Evolutionary conservation across 106 monocot genomes (phyloP).

Genomic region (Amphibolis antarctica): DNA sequence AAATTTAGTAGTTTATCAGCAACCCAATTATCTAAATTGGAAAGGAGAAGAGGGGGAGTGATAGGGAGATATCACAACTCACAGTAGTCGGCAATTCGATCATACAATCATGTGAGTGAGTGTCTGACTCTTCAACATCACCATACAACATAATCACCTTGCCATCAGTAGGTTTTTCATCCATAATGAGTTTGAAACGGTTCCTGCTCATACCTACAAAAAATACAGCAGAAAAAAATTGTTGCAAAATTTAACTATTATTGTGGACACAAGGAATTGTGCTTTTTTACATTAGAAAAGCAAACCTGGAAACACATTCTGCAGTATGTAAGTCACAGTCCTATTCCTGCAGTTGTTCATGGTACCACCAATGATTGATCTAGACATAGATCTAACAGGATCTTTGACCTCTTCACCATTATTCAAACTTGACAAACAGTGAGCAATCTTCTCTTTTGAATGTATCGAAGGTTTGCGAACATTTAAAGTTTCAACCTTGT

Average conservation of each 20-base stretch:
- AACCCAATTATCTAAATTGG: neutral
- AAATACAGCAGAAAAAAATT: neutral
- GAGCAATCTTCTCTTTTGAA: slow-evolving; percentile 22
- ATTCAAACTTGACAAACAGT: slow-evolving; percentile 23
- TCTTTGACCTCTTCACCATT: slow-evolving; percentile 48
- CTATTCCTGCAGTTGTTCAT: slow-evolving; percentile 58
- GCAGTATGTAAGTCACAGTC: slow-evolving; percentile 27
- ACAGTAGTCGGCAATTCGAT: slow-evolving; percentile 56
- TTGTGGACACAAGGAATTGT: neutral
- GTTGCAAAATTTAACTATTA: neutral
- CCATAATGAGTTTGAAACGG: slow-evolving; percentile 29
- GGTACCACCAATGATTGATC: slow-evolving; percentile 48
- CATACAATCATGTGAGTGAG: slow-evolving; percentile 23
- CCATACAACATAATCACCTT: slow-evolving; percentile 67
- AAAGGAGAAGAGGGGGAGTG: neutral
- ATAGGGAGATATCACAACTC: slow-evolving; percentile 16
- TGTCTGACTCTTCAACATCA: slow-evolving; percentile 43
- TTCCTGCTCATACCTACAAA: slow-evolving; percentile 1
- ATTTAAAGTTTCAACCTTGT: slow-evolving; percentile 42
- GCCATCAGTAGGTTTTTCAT: slow-evolving; percentile 56
- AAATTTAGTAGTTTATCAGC: neutral
- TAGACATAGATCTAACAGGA: slow-evolving; percentile 41
- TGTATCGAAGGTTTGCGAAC: slow-evolving; percentile 19
- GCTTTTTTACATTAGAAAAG: slow-evolving; percentile 3
- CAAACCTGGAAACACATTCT: slow-evolving; percentile 49